Evolutionary conservation across 2,329 filamentous ascomycete genomes (phyloP).

Genomic region (Microascus cirrosus): DNA sequence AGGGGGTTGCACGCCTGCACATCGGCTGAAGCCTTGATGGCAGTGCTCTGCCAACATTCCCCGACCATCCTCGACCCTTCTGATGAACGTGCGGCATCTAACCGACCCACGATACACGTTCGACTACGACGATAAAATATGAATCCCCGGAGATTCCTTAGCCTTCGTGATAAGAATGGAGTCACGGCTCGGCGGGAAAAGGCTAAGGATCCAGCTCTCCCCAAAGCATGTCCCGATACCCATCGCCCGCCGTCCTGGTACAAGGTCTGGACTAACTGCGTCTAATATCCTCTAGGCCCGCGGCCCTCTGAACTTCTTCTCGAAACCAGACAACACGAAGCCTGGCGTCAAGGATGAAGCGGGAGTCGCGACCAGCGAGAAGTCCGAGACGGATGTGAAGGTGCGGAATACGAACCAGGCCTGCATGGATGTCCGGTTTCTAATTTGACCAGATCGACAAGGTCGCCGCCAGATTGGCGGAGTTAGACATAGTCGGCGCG

Average conservation of each 20-base stretch:
- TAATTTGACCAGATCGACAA: constrained; percentile 20
- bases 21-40: not conserved
- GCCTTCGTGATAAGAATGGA: constrained; percentile 52
- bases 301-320: constrained; percentile 52
- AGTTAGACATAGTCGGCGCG: constrained; percentile 32
- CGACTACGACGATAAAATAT: constrained; percentile 22
- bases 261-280: not conserved
- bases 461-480: constrained; percentile 17
- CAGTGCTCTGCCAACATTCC: not conserved
- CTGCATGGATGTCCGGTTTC: not conserved
- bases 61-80: not conserved
- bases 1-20: not conserved
- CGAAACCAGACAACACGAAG: constrained; percentile 48
- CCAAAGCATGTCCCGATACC: not conserved
- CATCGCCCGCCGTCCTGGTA: not conserved
- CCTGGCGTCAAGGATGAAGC: constrained; percentile 19
- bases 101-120: not conserved
- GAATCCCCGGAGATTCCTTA: constrained; percentile 57
- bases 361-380: constrained; percentile 42
- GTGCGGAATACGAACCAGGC: constrained; percentile 11
- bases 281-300: constrained; percentile 27
- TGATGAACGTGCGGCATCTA: not conserved
- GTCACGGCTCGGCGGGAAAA: constrained; percentile 31
- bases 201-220: not conserved
- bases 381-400: constrained; percentile 25